Percentiles rank a stretch among this genome's conserved stretches.
Evolutionary conservation across 2,329 filamentous ascomycete species (phyloP).

Genomic region (Diaporthe vaccinii): DNA sequence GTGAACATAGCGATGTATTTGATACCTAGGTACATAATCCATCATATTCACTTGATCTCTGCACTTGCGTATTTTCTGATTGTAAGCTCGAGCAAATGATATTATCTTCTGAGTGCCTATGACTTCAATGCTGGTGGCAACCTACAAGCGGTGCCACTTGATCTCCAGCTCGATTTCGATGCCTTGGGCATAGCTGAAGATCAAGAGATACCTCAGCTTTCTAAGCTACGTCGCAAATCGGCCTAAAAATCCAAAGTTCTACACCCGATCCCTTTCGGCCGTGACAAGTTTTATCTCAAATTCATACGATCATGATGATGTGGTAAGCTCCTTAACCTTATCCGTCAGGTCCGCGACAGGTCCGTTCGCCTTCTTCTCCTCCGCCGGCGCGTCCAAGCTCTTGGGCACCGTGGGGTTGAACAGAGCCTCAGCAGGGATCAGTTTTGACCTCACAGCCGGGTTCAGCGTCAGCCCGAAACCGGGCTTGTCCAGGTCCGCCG

Average conservation of each 20-base stretch:
- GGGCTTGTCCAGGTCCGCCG: slow-evolving; percentile 85
- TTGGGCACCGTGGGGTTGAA: slow-evolving; percentile 75
- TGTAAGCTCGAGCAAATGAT: not conserved
- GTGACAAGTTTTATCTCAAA: not conserved
- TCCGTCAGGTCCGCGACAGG: slow-evolving; percentile 51
- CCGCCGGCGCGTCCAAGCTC: slow-evolving; percentile 40
- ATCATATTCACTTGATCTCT: not conserved
- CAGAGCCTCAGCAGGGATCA: slow-evolving; percentile 82
- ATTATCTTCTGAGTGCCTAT: not conserved
- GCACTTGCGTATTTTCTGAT: not conserved
- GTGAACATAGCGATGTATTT: too few species aligned
- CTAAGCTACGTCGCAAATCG: not conserved
- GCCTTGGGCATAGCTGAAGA: not conserved
- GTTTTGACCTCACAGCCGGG: slow-evolving; percentile 75
- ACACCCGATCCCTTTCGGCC: not conserved
- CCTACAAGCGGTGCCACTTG: too few species aligned
- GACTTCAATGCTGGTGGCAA: not conserved
- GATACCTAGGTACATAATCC: too few species aligned
- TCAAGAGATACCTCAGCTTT: not conserved
- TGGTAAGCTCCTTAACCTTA: slow-evolving; percentile 53
- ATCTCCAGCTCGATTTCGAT: not conserved
- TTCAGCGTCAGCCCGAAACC: slow-evolving; percentile 93
- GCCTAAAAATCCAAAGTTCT: not conserved
- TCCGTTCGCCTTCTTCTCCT: slow-evolving; percentile 44
- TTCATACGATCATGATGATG: slow-evolving; percentile 36